Percentiles rank a stretch among this genome's conserved stretches.
These are phyloP conservation scores for Dalbergia cochinchinensis DNA, from an alignment of 306 rosid genomes.

Conservation along the genomic window DNA sequence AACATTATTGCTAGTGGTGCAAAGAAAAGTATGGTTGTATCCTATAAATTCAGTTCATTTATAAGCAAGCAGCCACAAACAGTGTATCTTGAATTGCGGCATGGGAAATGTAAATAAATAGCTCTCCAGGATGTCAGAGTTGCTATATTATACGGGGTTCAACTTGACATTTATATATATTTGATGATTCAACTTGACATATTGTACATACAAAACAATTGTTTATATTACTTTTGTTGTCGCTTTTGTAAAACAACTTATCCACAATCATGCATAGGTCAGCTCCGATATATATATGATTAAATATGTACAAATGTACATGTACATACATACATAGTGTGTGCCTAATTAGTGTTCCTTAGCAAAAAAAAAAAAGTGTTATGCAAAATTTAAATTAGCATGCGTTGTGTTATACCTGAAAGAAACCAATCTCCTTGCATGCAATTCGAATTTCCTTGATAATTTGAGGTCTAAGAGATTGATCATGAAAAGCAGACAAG, in stretches of 20 bases:
- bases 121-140: neutral
- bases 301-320: neutral
- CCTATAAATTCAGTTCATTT: neutral
- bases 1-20: neutral
- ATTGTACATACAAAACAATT: neutral
- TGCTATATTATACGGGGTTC: neutral
- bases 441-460: slow-evolving; percentile 49
- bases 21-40: neutral
- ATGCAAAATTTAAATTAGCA: neutral
- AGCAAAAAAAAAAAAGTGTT: neutral
- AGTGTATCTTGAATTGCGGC: slow-evolving; percentile 4
- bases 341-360: neutral
- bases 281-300: neutral
- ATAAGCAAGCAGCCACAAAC: neutral
- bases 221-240: neutral
- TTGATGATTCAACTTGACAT: slow-evolving; percentile 10
- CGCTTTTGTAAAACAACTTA: neutral
- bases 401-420: slow-evolving; percentile 47
- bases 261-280: neutral
- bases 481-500: slow-evolving; percentile 47
- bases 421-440: slow-evolving; percentile 52
- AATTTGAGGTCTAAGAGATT: slow-evolving; percentile 42
- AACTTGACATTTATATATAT: slow-evolving; percentile 16
- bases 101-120: neutral
- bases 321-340: neutral